These are phyloP conservation scores for Teratosphaeria pseudoeucalypti DNA, from an alignment of 2,329 filamentous ascomycete genomes.

Conservation along the genomic window DNA sequence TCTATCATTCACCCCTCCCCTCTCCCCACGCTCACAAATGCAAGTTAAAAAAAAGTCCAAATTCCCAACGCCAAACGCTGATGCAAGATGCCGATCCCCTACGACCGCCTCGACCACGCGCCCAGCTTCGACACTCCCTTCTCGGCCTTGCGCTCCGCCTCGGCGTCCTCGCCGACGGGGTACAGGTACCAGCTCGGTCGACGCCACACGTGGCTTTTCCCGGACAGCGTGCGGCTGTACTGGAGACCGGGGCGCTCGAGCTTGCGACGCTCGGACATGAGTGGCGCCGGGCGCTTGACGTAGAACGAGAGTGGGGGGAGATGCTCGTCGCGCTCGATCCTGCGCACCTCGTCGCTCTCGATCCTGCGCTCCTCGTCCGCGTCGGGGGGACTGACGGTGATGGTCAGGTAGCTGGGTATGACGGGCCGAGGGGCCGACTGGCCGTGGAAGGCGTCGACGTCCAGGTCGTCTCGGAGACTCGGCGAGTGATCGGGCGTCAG, in stretches of 20 bases:
- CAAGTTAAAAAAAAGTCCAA: neutral
- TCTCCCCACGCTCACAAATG: neutral
- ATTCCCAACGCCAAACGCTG: neutral
- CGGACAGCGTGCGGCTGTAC: conserved; percentile 19
- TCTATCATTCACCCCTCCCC: neutral
- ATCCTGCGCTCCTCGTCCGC: conserved; percentile 9
- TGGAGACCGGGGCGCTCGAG: conserved; percentile 20
- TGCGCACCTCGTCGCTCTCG: conserved; percentile 13
- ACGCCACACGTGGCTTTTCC: conserved; percentile 22
- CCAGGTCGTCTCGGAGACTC: conserved; percentile 19
- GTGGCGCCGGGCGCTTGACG: conserved; percentile 13
- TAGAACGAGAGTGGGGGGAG: conserved; percentile 16
- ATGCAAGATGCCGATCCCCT: neutral
- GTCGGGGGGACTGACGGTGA: conserved; percentile 7
- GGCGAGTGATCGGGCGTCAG: conserved; percentile 25
- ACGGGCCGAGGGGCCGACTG: conserved; percentile 2
- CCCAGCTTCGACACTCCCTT: neutral
- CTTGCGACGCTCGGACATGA: conserved; percentile 9
- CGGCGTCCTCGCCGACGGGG: conserved; percentile 18
- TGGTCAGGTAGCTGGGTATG: conserved; percentile 14
- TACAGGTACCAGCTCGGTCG: conserved; percentile 20
- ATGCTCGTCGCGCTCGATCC: conserved; percentile 13
- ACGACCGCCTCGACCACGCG: neutral
- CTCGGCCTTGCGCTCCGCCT: conserved; percentile 17
- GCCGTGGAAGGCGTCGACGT: conserved; percentile 12